Percentiles rank a stretch among this genome's conserved stretches.
These are phyloP conservation scores for Sphenostylis stenocarpa DNA, from an alignment of 306 rosid genomes.

Conservation along the genomic window DNA sequence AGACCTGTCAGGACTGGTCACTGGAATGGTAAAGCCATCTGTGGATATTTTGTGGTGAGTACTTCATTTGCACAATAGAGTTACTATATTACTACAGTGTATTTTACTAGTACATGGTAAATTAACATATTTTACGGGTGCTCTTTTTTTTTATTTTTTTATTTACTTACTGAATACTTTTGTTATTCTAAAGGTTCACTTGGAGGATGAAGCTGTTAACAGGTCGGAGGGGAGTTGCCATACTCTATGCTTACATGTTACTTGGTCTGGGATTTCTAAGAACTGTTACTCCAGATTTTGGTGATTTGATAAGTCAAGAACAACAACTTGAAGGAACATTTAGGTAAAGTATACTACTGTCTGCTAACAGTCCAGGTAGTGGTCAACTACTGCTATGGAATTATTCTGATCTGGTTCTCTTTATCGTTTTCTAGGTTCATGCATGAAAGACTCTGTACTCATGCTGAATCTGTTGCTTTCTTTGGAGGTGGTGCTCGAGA, in stretches of 20 bases:
- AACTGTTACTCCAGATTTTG: conserved; percentile 79
- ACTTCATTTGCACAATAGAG: not conserved
- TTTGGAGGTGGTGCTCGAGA: conserved; percentile 94
- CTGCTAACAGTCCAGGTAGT: conserved; percentile 22
- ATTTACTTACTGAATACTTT: conserved; percentile 10
- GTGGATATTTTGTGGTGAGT: conserved; percentile 89
- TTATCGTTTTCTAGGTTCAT: conserved; percentile 67
- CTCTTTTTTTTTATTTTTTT: not conserved
- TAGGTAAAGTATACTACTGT: conserved; percentile 50
- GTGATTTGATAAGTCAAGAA: conserved; percentile 76
- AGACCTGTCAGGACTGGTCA: conserved; percentile 81
- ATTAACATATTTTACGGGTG: conserved; percentile 12
- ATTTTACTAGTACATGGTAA: not conserved
- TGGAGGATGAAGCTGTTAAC: conserved; percentile 95
- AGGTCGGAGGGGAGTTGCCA: conserved; percentile 83
- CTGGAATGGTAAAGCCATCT: conserved; percentile 91
- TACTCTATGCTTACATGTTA: conserved; percentile 89
- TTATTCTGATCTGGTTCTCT: conserved; percentile 13
- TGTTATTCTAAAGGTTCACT: conserved; percentile 66
- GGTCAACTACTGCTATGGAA: conserved; percentile 5
- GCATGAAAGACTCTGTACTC: conserved; percentile 93
- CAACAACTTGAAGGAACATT: conserved; percentile 90
- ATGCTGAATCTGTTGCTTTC: conserved; percentile 92
- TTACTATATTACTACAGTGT: not conserved
- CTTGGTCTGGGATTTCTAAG: conserved; percentile 83